Evolutionary conservation across 495 filamentous ascomycete species (phyloP).

Genomic region (Aspergillus olivimuriae): DNA sequence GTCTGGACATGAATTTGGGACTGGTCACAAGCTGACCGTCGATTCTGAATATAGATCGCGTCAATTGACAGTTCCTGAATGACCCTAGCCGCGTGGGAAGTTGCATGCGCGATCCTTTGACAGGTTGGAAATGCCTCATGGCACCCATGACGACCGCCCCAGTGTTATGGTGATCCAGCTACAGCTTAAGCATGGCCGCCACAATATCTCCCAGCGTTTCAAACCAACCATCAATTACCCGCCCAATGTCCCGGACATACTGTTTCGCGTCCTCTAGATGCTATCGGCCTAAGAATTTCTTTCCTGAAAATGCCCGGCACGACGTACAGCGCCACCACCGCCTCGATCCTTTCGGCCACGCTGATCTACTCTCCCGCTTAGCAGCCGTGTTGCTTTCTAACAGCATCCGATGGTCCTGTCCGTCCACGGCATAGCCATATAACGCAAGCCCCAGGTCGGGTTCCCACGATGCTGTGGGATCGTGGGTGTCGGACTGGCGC

Average conservation of each 20-base stretch:
- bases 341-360: constrained; percentile 26
- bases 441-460: constrained; percentile 24
- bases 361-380: constrained; percentile 26
- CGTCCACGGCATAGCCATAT: constrained; percentile 31
- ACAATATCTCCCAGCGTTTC: constrained; percentile 8
- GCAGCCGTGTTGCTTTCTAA: constrained; percentile 21
- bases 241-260: constrained; percentile 9
- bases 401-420: constrained; percentile 28
- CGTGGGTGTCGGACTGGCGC: constrained; percentile 26
- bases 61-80: no score
- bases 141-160: constrained; percentile 5
- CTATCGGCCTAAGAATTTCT: constrained; percentile 5
- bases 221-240: background rate
- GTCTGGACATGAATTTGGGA: constrained; percentile 4
- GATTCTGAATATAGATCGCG: no score
- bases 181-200: constrained; percentile 7
- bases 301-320: constrained; percentile 9
- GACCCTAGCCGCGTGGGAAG: no score
- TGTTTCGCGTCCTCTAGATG: constrained; percentile 8
- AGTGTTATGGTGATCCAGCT: constrained; percentile 9
- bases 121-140: constrained; percentile 1
- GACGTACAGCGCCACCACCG: constrained; percentile 15
- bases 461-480: constrained; percentile 22
- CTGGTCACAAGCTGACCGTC: no score
- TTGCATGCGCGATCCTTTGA: constrained; percentile 3